phyloP scores from a whole-genome alignment of 768 basidiomycete genomes.

The Suillus subalutaceus region DNA sequence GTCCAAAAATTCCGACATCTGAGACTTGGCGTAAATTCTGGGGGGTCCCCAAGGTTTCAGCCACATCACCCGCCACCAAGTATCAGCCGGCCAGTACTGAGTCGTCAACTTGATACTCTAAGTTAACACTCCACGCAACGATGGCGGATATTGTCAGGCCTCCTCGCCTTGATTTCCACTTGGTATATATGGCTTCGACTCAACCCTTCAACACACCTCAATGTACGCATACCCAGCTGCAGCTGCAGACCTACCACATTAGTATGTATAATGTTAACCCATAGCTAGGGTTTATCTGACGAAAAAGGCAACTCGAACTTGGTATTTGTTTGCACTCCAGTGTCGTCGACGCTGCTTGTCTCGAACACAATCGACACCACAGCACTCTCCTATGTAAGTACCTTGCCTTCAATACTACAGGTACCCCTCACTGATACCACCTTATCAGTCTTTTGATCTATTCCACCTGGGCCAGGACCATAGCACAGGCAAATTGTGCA shows the following conservation, averaged over 20 bases:
- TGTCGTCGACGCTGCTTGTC: not conserved
- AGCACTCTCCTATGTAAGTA: not conserved
- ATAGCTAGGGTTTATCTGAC: constrained; percentile 2
- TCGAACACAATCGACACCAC: not conserved
- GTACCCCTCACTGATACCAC: not conserved
- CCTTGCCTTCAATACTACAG: not conserved
- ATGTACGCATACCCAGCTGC: not conserved
- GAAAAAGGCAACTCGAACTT: not conserved
- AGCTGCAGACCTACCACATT: not conserved
- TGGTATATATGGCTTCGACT: too few species aligned
- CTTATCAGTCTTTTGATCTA: constrained; percentile 1
- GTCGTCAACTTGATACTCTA: too few species aligned
- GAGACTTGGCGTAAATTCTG: too few species aligned
- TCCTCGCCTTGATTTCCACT: not conserved
- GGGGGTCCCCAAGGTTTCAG: too few species aligned
- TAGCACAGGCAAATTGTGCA: constrained; percentile 1
- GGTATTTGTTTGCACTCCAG: too few species aligned
- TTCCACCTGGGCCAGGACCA: constrained; percentile 3
- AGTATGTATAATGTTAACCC: not conserved
- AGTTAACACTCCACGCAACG: not conserved
- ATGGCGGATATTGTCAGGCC: not conserved
- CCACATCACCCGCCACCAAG: too few species aligned
- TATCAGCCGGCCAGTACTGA: too few species aligned
- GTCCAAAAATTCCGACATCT: too few species aligned
- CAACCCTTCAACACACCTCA: too few species aligned